Base-by-base conservation (phyloP, 2,329 filamentous ascomycete species). In the Fusarium sp. region DNA sequence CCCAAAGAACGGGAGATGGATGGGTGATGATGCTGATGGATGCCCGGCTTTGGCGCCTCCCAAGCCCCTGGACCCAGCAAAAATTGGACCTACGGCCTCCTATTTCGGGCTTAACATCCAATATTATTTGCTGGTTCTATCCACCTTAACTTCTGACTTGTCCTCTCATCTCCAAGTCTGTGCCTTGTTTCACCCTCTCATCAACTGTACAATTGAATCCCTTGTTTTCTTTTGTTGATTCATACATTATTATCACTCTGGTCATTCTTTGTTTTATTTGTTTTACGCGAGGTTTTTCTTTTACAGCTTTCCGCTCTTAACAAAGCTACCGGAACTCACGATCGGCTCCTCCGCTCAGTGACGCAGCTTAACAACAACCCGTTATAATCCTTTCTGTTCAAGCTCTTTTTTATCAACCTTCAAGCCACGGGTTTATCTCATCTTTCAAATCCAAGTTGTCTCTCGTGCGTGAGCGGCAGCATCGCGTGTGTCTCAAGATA, bases 81-180 rank as follows among this genome's bases (percentile, higher is more conserved):
- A 75, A 77, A 73, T 70, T 58, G 67, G 66, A 51, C 67, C 73
- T 71, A 63, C 60, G 70, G 66, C 57, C 70, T 50, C 67, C 70
- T 66, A 73, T 75, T 77, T 71, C 63, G 54, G 39, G 63, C 50
- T 62, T 68, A 52, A 39, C 44, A 38, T 28, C 26, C 45, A 48
- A 48, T 75, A 72, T 75, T 71, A 66, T 61, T 65, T 69, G 68
- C 71, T 68, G 50, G 51, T 50, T 44, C 60, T 57, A 34, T 66
- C 51, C 62, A 66, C 45, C 51, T 44, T 68, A 42, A 47, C 41
- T 63, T 68, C 74, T 77, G 74, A 75, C 69, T 68, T 77, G 75
- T 78, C 74, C 75, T 77, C 74, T 77, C 74, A 73, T 78, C 74
- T 77, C 62, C 52, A 41, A 69, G 32, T 39, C 41, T 64, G 59